Evolutionary conservation across 179 eudicot species (phyloP), one percentile per base, ranked within the genome.

Genomic region (Corrigiola litoralis): DNA sequence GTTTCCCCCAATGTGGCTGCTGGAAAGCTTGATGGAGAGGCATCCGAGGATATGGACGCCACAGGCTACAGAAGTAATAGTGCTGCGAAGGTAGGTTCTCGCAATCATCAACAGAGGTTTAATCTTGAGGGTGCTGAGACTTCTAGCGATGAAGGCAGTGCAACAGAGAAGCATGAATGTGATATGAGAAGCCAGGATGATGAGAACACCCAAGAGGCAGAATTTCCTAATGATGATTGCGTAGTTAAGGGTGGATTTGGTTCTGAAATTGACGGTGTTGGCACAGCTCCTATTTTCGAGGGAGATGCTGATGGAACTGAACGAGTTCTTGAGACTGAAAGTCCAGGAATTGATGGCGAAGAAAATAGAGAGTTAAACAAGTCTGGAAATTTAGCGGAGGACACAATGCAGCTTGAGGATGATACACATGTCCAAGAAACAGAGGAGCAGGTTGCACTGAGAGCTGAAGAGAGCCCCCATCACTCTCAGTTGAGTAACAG

Each of bases 91-190:
- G 72, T 27, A 21, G 81, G 72, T 59, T 75, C 73, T 1, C 71
- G 65, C 55, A 51, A 79, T 60, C 80, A 83, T 20, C 68, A 76
- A 2, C 82, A 65, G 32, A 73, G 65, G 60, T 34, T 50, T 11
- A 49, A 62, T 54, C 74, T 63, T 57, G 73, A 67, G 25, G 81
- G 71, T 61, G 73, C 60, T 4, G 81, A 81, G 55, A 75, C 81
- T 44, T 81, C 94, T 44, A 81, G 88, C 58, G 81, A 82, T 33
- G 95, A 80, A 65, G 85, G 72, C 58, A 90, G 96, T 66, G 87
- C 74, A 28, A 94, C 99, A 2, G 99, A 87, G 75, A 94, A 83
- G 81, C 97, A 94, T 53, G 96, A 88, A 16, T 91, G 96, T 75
- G 84, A 79, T 63, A 56, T 64, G 50, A 76, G 78, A 81, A 85